phyloP scores from a whole-genome alignment of 345 rosid genomes.

The Bruguiera sexangula region DNA sequence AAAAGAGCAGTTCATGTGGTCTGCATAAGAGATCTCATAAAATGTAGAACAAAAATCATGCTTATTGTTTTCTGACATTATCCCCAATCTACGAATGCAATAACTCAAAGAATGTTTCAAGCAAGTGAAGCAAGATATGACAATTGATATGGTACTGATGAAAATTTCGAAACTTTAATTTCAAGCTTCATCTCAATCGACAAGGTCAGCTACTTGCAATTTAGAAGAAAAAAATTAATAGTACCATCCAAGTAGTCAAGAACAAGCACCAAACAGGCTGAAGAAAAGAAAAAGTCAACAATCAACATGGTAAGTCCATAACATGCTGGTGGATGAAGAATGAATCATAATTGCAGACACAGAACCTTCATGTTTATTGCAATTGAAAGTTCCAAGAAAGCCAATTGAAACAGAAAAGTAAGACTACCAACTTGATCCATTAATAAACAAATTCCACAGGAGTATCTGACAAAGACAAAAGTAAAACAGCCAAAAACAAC shows the following conservation, averaged over 20 bases:
- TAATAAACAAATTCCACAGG: not conserved
- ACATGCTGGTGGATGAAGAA: no score
- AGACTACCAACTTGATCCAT: not conserved
- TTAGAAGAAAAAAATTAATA: no score
- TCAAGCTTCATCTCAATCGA: not conserved
- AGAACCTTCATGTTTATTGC: constrained; percentile 4
- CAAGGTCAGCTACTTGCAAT: no score
- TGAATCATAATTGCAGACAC: not conserved
- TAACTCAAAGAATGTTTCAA: constrained; percentile 3
- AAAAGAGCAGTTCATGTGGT: not conserved
- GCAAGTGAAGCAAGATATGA: not conserved
- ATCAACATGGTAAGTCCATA: not conserved
- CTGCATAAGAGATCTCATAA: not conserved
- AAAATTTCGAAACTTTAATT: not conserved
- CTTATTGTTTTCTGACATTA: not conserved
- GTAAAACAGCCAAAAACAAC: not conserved
- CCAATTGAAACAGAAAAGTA: not conserved
- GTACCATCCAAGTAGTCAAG: not conserved
- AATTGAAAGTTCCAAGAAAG: not conserved
- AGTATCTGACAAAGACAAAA: not conserved
- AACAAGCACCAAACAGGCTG: not conserved
- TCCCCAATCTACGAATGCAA: not conserved
- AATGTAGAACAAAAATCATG: not conserved
- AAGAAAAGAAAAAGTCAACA: not conserved
- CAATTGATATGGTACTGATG: not conserved